Evolutionary conservation across 148 eudicot species (phyloP), one percentile per base, ranked within the genome.

Genomic region (Chenopodium berlandieri): DNA sequence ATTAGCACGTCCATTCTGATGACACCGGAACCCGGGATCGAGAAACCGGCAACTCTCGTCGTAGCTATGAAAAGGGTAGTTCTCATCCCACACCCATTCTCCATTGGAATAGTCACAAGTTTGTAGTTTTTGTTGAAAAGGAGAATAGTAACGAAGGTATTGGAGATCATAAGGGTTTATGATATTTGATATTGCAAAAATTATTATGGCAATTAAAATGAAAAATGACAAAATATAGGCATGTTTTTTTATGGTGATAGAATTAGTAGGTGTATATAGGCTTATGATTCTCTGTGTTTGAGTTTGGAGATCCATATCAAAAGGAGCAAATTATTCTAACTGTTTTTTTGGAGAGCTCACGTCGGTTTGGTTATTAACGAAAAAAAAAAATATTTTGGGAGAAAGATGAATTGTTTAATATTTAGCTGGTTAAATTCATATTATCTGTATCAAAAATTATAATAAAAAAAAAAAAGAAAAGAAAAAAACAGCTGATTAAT

Each of bases 11-110:
- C 98, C 97, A 69, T 86, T 90, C 22, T 56, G 72, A 52, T 75
- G 94, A 87, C 98, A 94, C 8, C 88, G 88, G 73, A 94, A 94
- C 0, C 98, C 95, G 0, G 91, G 93, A 86, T 94, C 97, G 19
- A 94, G 84, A 68, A 94, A 92, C 71, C 48, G 85, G 85, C 98
- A 94, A 7, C 81, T 86, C 86, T 94, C 97, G 22, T 82, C 73
- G 73, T 94, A 94, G 47, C 73, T 62, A 58, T 25, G 17, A 48
- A 9, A 7, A 11, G 85, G 83, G 67, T 83, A 82, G 14, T 27
- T 80, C 17, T 89, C 88, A 58, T 90, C 97, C 88, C 89, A 86
- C 44, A 91, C 89, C 98, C 97, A 92, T 74, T 78, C 80, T 9
- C 98, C 98, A 22, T 82, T 54, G 4, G 88, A 85, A 65, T 85